Evolutionary conservation across 2,329 filamentous ascomycete species (phyloP).

Genomic region (Scolecobasidium constrictum): DNA sequence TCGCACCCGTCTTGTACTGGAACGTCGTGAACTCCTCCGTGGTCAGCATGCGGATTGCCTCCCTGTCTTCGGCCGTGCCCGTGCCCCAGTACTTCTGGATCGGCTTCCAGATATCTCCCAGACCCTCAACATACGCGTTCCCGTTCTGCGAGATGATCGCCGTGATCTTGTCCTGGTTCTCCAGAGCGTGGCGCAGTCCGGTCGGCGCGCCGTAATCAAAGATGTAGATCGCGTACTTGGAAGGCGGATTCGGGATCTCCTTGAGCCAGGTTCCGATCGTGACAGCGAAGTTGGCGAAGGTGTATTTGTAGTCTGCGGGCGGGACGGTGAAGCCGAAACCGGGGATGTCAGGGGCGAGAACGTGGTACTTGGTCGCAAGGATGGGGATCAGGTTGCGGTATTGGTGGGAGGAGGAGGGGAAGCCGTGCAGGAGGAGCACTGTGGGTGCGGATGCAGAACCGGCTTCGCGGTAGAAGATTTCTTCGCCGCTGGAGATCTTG

Average conservation of each 20-base stretch:
- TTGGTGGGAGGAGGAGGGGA: conserved; percentile 35
- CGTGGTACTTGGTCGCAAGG: conserved; percentile 30
- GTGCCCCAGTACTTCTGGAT: conserved; percentile 36
- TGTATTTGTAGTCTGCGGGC: conserved; percentile 37
- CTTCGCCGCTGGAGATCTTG: conserved; percentile 15
- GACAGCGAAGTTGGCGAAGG: conserved; percentile 40
- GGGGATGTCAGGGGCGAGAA: conserved; percentile 48
- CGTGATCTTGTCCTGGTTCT: conserved; percentile 35
- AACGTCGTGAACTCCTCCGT: conserved; percentile 19
- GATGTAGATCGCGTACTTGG: conserved; percentile 44
- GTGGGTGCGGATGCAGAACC: conserved; percentile 23
- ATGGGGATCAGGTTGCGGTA: conserved; percentile 37
- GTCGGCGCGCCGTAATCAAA: conserved; percentile 54
- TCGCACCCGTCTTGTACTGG: conserved; percentile 35
- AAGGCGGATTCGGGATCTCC: conserved; percentile 29
- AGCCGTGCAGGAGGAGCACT: conserved; percentile 36
- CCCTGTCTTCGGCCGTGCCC: conserved; percentile 17
- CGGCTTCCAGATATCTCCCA: conserved; percentile 40
- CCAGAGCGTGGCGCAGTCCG: conserved; percentile 42
- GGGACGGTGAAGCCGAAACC: conserved; percentile 48
- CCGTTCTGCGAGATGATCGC: conserved; percentile 50
- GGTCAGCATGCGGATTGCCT: conserved; percentile 14
- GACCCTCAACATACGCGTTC: conserved; percentile 48
- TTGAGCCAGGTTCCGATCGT: conserved; percentile 40
- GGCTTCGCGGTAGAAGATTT: conserved; percentile 29